Percentiles rank a stretch among this genome's conserved stretches.
Evolutionary conservation across 345 rosid genomes (phyloP).

Genomic region (Excoecaria agallocha): DNA sequence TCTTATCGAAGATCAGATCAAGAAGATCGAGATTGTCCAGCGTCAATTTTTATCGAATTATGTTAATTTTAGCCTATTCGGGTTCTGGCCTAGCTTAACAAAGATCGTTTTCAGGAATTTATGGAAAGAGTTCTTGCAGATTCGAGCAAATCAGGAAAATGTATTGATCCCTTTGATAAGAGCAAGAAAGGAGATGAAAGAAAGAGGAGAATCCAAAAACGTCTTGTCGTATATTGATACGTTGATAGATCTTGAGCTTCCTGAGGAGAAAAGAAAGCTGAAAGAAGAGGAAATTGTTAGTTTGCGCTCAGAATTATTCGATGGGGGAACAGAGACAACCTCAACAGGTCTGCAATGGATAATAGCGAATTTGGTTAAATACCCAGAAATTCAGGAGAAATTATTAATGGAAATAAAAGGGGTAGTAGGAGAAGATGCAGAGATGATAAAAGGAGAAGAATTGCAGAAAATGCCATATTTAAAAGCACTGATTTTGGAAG

Average conservation of each 20-base stretch:
- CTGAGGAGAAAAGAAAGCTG: slow-evolving; percentile 18
- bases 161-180: slow-evolving; percentile 16
- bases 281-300: slow-evolving; percentile 13
- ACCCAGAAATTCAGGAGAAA: slow-evolving; percentile 18
- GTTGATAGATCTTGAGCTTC: slow-evolving; percentile 11
- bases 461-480: slow-evolving; percentile 16
- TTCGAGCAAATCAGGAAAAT: background rate
- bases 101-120: slow-evolving; percentile 8
- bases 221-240: slow-evolving; percentile 12
- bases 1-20: slow-evolving; percentile 11
- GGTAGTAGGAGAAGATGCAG: slow-evolving; percentile 5
- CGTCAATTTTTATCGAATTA: slow-evolving; percentile 7
- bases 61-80: background rate
- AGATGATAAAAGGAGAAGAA: slow-evolving; percentile 5
- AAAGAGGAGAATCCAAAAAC: background rate
- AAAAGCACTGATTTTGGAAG: slow-evolving; percentile 20
- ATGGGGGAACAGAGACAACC: slow-evolving; percentile 11
- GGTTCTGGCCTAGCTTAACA: slow-evolving; percentile 2
- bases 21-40: slow-evolving; percentile 1
- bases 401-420: slow-evolving; percentile 15
- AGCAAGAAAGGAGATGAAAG: slow-evolving; percentile 14
- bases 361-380: slow-evolving; percentile 19
- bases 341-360: slow-evolving; percentile 11
- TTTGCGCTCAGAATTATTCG: slow-evolving; percentile 13
- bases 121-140: slow-evolving; percentile 11